A percentile compares a stretch with the other conserved stretches of the same genome.
Conservation (phyloP, 192 early-diverging fungal genomes). For the Entrophospora sp. region DNA sequence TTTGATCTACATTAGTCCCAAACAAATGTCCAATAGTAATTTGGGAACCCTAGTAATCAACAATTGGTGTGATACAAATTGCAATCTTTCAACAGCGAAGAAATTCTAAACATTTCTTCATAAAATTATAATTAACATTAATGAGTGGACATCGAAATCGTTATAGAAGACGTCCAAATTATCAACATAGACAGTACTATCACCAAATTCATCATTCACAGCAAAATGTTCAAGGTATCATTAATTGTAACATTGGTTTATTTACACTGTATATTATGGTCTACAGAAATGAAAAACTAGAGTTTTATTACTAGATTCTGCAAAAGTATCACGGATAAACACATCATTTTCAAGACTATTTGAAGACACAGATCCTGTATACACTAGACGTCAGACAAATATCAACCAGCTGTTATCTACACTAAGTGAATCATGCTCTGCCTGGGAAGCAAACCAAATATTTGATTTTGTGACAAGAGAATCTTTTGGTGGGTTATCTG, state of each 20-base stretch:
- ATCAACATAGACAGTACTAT: conserved; percentile 1
- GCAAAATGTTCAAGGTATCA: neutral
- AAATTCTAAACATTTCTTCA: too few species aligned
- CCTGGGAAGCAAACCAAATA: conserved; percentile 8
- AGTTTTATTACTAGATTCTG: neutral
- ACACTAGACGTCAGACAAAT: neutral
- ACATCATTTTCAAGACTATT: conserved; percentile 5
- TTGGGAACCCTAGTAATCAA: too few species aligned
- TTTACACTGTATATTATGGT: neutral
- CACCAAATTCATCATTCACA: neutral
- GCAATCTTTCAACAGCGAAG: too few species aligned
- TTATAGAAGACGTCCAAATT: neutral
- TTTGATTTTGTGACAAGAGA: conserved; percentile 7
- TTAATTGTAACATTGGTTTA: neutral
- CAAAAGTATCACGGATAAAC: conserved; percentile 9
- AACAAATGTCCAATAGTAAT: too few species aligned
- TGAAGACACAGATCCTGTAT: conserved; percentile 8
- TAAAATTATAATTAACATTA: too few species aligned
- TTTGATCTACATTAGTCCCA: too few species aligned
- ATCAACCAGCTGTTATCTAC: neutral
- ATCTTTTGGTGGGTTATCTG: neutral
- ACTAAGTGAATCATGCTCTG: neutral
- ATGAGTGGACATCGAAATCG: conserved; percentile 13
- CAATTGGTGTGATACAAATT: too few species aligned
- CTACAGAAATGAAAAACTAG: too few species aligned